phyloP scores from a whole-genome alignment of 2,329 filamentous ascomycete genomes.

The Capronia coronata region DNA sequence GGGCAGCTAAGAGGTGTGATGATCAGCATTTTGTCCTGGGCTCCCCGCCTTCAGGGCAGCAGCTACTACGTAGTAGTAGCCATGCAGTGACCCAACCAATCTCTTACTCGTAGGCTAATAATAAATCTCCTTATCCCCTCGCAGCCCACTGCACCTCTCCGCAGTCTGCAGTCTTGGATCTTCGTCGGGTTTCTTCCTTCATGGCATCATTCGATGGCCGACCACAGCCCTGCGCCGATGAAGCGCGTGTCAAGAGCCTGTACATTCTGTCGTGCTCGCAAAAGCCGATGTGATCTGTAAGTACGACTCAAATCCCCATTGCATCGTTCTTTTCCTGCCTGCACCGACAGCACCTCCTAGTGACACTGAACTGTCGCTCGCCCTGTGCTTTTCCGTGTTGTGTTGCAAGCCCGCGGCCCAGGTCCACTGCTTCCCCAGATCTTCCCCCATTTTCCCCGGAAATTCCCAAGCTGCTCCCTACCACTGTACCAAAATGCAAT shows the following conservation, averaged over 20 bases:
- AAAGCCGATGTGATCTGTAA: conserved; percentile 48
- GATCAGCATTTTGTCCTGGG: too few relatives aligned
- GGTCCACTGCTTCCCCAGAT: background rate
- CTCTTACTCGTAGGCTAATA: too few relatives aligned
- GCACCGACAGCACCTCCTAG: background rate
- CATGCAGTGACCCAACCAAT: too few relatives aligned
- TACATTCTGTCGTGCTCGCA: conserved; percentile 45
- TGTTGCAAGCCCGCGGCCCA: too few relatives aligned
- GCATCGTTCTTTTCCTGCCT: background rate
- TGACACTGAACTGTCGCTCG: background rate
- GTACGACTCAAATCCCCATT: conserved; percentile 24
- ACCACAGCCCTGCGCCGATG: conserved; percentile 29
- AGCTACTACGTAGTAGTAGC: too few relatives aligned
- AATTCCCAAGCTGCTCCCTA: too few relatives aligned
- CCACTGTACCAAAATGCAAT: conserved; percentile 14
- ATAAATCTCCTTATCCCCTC: too few relatives aligned
- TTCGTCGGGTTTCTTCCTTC: conserved; percentile 1
- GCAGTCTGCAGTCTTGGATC: too few relatives aligned
- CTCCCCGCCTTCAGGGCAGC: too few relatives aligned
- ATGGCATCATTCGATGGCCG: conserved; percentile 15
- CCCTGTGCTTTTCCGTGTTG: conserved; percentile 2
- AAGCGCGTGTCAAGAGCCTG: conserved; percentile 46
- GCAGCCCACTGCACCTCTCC: too few relatives aligned
- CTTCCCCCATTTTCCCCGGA: background rate
- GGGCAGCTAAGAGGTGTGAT: too few relatives aligned